These are phyloP conservation scores for Fraxinus albicans DNA, from an alignment of 305 asterid genomes.

Conservation along the genomic window DNA sequence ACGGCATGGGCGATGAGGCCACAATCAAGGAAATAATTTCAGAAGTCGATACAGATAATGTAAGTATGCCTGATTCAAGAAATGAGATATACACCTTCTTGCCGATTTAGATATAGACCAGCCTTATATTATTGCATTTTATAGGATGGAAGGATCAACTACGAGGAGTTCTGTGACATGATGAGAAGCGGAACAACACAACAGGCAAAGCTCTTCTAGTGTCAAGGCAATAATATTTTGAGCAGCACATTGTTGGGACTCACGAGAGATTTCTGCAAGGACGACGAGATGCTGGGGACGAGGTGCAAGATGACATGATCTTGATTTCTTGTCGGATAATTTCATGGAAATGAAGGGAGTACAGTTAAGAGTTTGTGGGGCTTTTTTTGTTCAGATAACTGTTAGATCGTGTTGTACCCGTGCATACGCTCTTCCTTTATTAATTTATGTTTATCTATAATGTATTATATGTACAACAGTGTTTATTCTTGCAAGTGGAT, in stretches of 20 bases:
- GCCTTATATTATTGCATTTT: slow-evolving; percentile 17
- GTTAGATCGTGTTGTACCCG: not conserved
- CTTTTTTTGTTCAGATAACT: not conserved
- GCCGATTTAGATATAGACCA: not conserved
- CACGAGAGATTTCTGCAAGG: not conserved
- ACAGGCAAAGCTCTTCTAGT: slow-evolving; percentile 50
- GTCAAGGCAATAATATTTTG: not conserved
- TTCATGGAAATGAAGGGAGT: not conserved
- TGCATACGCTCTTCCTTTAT: not conserved
- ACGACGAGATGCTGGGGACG: not conserved
- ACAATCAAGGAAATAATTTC: slow-evolving; percentile 79
- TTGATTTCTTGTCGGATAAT: not conserved
- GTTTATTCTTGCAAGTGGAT: slow-evolving; percentile 20
- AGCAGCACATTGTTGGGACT: slow-evolving; percentile 11
- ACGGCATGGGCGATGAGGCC: slow-evolving; percentile 80
- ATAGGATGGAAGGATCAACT: slow-evolving; percentile 87
- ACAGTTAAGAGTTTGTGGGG: not conserved
- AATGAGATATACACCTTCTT: not conserved
- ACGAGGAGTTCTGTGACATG: slow-evolving; percentile 89
- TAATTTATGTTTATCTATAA: slow-evolving; percentile 15
- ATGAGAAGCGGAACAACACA: slow-evolving; percentile 85
- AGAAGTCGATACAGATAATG: slow-evolving; percentile 91
- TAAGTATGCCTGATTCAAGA: slow-evolving; percentile 36
- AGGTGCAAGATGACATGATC: not conserved
- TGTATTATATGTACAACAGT: slow-evolving; percentile 7